A percentile compares a stretch with the other conserved stretches of the same genome.
phyloP scores from a whole-genome alignment of 192 early-diverging fungal genomes.

The Linnemannia schmuckeri region DNA sequence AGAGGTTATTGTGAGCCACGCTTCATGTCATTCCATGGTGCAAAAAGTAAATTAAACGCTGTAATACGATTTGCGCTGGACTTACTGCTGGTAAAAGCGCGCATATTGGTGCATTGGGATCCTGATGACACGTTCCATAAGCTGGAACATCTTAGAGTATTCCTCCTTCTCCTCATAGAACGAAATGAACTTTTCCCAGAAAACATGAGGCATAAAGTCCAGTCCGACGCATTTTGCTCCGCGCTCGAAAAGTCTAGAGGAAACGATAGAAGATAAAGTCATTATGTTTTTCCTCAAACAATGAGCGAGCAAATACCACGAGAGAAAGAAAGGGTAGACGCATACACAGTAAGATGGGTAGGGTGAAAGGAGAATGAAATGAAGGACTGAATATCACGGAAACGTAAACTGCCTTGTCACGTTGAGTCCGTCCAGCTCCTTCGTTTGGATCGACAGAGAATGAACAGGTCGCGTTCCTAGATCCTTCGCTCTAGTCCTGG shows the following conservation, averaged over 20 bases:
- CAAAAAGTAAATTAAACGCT: not conserved
- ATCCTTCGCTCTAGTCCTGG: constrained; percentile 10
- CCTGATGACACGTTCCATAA: constrained; percentile 74
- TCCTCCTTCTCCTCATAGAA: constrained; percentile 65
- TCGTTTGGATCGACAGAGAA: constrained; percentile 14
- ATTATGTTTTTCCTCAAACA: not conserved
- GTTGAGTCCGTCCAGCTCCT: constrained; percentile 6
- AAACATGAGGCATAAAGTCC: constrained; percentile 78
- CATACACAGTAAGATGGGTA: not conserved
- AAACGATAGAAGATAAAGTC: not conserved
- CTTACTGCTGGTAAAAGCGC: constrained; percentile 77
- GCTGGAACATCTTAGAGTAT: constrained; percentile 56
- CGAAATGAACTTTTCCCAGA: constrained; percentile 73
- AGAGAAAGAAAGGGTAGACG: not conserved
- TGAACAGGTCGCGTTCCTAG: not conserved
- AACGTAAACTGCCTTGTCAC: not conserved
- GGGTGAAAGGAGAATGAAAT: not conserved
- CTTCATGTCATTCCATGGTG: not conserved
- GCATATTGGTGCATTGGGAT: constrained; percentile 84
- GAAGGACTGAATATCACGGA: not conserved
- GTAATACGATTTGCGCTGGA: not conserved
- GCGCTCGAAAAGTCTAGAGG: constrained; percentile 75
- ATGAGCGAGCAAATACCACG: not conserved
- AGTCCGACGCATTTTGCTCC: constrained; percentile 71
- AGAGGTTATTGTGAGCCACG: not conserved